phyloP scores from a whole-genome alignment of 2,329 filamentous ascomycete genomes.

The Fonsecaea erecta region DNA sequence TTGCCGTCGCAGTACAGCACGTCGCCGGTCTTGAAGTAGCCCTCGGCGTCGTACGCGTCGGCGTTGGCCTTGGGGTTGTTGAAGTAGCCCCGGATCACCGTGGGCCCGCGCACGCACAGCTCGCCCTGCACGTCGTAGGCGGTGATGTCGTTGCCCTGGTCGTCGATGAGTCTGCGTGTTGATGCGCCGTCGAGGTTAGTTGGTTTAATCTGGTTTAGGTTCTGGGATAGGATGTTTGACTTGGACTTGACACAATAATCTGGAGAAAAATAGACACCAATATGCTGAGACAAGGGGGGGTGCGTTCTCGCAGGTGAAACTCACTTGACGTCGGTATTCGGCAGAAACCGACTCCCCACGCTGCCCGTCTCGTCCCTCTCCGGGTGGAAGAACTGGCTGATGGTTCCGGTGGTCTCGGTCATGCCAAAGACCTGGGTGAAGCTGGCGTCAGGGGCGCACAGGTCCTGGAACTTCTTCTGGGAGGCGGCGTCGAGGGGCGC shows the following conservation, averaged over 20 bases:
- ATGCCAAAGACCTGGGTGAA: constrained; percentile 59
- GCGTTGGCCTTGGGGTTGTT: constrained; percentile 45
- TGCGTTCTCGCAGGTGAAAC: too few relatives aligned
- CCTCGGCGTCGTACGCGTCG: constrained; percentile 49
- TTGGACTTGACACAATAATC: too few relatives aligned
- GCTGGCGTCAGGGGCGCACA: constrained; percentile 49
- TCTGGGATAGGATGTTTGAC: too few relatives aligned
- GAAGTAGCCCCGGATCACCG: constrained; percentile 59
- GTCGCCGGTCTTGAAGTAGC: constrained; percentile 57
- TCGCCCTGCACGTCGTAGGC: constrained; percentile 55
- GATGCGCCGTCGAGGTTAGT: neutral
- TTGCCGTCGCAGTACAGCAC: constrained; percentile 51
- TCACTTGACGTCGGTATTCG: constrained; percentile 40
- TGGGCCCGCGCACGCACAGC: constrained; percentile 55
- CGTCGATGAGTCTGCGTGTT: constrained; percentile 45
- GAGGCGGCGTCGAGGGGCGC: constrained; percentile 52
- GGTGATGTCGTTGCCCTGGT: constrained; percentile 59
- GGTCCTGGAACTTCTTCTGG: constrained; percentile 47
- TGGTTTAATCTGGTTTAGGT: too few relatives aligned
- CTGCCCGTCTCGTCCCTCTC: constrained; percentile 52
- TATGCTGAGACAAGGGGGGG: too few relatives aligned
- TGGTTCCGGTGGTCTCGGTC: constrained; percentile 54
- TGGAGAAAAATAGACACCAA: too few relatives aligned
- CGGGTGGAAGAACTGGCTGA: constrained; percentile 39
- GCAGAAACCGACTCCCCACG: constrained; percentile 50